Evolutionary conservation across 345 rosid species (phyloP), one percentile per base, ranked within the genome.

Genomic region (Eucalyptus caleyi): DNA sequence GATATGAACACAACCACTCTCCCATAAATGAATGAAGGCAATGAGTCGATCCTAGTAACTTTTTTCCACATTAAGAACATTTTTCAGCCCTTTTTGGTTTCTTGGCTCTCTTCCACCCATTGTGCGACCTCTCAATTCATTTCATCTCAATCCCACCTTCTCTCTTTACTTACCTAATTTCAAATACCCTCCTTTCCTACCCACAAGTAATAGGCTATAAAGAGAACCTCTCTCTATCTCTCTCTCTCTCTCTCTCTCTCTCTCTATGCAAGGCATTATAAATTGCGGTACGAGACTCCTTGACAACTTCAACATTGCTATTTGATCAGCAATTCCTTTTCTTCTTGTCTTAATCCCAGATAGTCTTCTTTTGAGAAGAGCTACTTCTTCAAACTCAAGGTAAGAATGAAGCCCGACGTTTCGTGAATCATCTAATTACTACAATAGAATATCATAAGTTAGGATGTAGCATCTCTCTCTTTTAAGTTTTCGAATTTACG

Each of bases 181-280:
- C 65, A 50, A 86, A 27, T 87, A 60, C 92, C 90, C 88, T 90
- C 89, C 59, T 88, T 40, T 87, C 93, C 91, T 37, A 88, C 89
- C 93, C 92, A 26, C 82, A 87, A 91, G 88, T 72, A 88, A 91
- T 89, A 81, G 60, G 60, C 87, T 51, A 54, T 69, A 18, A 18
- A 72, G 83, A 88, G 54, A 65, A 87, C n/a, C 60, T 69, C 77
- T n/a, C n/a, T n/a, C n/a, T n/a, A n/a, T n/a, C n/a, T n/a, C n/a
- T n/a, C n/a, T n/a, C n/a, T 24, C 88, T 32, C 60, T 23, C 23
- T 7, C 62, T 87, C 80, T 24, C 77, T 13, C 30, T 5, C 49
- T 50, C 81, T 19, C 80, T 77, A 21, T 21, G 85, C 85, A 37
- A 40, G 85, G 85, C 47, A 77, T 21, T 77, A 77, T 77, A 77